A percentile compares a stretch with the other conserved stretches of the same genome.
These are phyloP conservation scores for Penicillium lividum DNA, from an alignment of 495 filamentous ascomycete genomes.

Conservation along the genomic window DNA sequence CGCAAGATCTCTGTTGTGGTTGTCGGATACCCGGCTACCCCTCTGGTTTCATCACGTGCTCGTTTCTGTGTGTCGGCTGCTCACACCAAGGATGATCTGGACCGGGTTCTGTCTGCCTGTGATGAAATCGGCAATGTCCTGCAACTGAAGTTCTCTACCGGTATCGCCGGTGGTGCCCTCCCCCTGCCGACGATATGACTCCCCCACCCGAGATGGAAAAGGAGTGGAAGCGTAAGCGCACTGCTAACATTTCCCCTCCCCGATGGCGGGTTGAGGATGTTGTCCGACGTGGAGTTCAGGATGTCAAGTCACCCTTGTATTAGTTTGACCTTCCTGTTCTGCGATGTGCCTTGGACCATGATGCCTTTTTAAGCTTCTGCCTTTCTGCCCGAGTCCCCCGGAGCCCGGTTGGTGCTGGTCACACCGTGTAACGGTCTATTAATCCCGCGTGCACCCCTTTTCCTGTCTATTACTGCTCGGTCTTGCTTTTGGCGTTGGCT, in stretches of 20 bases:
- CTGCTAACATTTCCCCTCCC: conserved; percentile 61
- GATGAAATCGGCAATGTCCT: conserved; percentile 90
- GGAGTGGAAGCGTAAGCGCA: conserved; percentile 51
- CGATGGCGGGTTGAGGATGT: conserved; percentile 83
- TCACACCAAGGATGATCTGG: conserved; percentile 97
- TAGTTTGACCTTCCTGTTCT: conserved; percentile 23
- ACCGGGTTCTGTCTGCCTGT: conserved; percentile 84
- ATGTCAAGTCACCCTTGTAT: conserved; percentile 69
- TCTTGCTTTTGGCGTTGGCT: conserved; percentile 12
- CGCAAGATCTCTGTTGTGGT: conserved; percentile 98
- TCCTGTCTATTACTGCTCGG: conserved; percentile 12
- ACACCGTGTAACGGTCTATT: conserved; percentile 34
- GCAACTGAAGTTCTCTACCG: conserved; percentile 94
- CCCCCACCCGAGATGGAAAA: conserved; percentile 72
- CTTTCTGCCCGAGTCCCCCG: conserved; percentile 17
- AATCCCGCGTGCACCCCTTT: conserved; percentile 12
- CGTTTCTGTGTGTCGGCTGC: conserved; percentile 95
- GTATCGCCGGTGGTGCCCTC: conserved; percentile 82
- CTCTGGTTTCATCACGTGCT: conserved; percentile 88
- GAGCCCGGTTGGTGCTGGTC: conserved; percentile 46
- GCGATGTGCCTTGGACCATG: conserved; percentile 22
- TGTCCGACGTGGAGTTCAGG: conserved; percentile 72
- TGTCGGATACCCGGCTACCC: conserved; percentile 97
- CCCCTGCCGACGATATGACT: conserved; percentile 66
- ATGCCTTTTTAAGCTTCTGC: conserved; percentile 17